Evolutionary conservation across 1,284 basidiomycete genomes (phyloP).

Genomic region (Meira miltonrushii): DNA sequence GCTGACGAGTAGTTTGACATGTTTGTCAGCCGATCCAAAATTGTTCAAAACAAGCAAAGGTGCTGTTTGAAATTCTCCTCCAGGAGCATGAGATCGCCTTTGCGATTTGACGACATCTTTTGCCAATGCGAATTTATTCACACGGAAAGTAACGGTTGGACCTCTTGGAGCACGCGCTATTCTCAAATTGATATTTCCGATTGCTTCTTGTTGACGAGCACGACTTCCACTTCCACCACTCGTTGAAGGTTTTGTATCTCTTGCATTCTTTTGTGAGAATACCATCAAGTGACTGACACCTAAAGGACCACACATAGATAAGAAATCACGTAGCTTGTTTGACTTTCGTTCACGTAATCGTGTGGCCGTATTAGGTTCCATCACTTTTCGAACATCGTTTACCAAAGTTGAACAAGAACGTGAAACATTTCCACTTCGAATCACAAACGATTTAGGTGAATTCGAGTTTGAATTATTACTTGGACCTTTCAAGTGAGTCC

Average conservation of each 20-base stretch:
- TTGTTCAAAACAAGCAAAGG: conserved; percentile 70
- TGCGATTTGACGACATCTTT: conserved; percentile 72
- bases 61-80: conserved; percentile 73
- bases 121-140: conserved; percentile 85
- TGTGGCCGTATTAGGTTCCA: conserved; percentile 97
- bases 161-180: conserved; percentile 85
- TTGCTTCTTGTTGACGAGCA: conserved; percentile 54
- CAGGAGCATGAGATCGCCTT: conserved; percentile 67
- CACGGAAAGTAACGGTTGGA: conserved; percentile 86
- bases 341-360: conserved; percentile 78
- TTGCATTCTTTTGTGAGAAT: conserved; percentile 57
- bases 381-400: conserved; percentile 82
- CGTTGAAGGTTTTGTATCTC: conserved; percentile 14
- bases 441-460: conserved; percentile 65
- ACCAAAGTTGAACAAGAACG: conserved; percentile 81
- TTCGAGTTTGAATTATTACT: conserved; percentile 9
- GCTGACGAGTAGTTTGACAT: conserved; percentile 65
- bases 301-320: conserved; percentile 84
- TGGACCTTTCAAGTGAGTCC: conserved; percentile 45
- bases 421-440: conserved; percentile 90
- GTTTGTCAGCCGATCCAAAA: conserved; percentile 65
- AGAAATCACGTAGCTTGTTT: conserved; percentile 90
- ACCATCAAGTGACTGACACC: conserved; percentile 89
- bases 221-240: conserved; percentile 10
- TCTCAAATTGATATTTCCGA: conserved; percentile 72